Percentiles rank a stretch among this genome's conserved stretches.
Conservation (phyloP, 768 basidiomycete species). For the Astraeus odoratus region DNA sequence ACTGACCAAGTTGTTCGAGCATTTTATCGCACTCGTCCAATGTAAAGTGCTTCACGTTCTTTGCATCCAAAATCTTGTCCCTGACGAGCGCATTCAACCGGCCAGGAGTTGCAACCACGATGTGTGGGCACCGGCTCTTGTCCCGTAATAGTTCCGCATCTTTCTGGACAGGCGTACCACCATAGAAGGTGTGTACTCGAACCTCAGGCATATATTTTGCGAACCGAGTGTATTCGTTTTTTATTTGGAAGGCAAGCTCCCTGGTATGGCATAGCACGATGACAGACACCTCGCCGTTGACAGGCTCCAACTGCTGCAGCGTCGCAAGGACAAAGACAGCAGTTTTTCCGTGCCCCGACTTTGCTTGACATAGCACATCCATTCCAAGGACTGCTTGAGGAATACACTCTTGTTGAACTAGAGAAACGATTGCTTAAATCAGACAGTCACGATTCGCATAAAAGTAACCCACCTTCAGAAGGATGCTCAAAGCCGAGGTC, state of each 20-base stretch:
- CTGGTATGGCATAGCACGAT: constrained; percentile 98
- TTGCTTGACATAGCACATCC: constrained; percentile 99
- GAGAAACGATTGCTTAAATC: constrained; percentile 2
- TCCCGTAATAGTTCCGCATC: constrained; percentile 91
- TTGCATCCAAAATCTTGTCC: constrained; percentile 92
- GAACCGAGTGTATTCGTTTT: constrained; percentile 99
- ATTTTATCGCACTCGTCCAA: constrained; percentile 99
- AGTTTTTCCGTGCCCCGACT: constrained; percentile 98
- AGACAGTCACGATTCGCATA: background rate
- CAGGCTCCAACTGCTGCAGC: constrained; percentile 95
- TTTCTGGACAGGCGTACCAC: constrained; percentile 90
- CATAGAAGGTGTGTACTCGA: constrained; percentile 95
- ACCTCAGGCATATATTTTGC: constrained; percentile 99
- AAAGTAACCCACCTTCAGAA: constrained; percentile 73
- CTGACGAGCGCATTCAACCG: constrained; percentile 92
- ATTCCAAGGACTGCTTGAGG: constrained; percentile 99
- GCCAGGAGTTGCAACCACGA: constrained; percentile 97
- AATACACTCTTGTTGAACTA: constrained; percentile 99
- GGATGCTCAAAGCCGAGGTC: constrained; percentile 99
- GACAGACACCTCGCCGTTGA: constrained; percentile 96
- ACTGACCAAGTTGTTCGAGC: constrained; percentile 99
- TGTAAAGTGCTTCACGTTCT: constrained; percentile 98
- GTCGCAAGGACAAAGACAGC: constrained; percentile 98
- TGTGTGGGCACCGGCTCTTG: constrained; percentile 97
- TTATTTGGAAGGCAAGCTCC: constrained; percentile 98